phyloP scores from a whole-genome alignment of 371 early-diverging fungal species.

The Rhizopus delemar region DNA sequence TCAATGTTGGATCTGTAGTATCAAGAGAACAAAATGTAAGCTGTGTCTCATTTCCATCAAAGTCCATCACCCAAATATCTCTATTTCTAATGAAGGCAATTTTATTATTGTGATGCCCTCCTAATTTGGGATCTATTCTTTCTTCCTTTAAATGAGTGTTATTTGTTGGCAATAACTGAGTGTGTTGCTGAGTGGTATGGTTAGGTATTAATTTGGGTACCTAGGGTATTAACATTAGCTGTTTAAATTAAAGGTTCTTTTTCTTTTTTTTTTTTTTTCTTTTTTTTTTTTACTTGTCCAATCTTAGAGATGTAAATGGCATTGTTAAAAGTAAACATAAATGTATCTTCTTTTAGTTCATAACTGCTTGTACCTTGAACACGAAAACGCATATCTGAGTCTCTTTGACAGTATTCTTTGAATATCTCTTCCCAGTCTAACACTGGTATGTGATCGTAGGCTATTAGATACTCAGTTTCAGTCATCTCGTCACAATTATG shows the following conservation, averaged over 20 bases:
- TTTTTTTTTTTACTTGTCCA: constrained; percentile 11
- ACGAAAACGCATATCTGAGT: neutral
- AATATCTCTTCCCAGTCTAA: constrained; percentile 9
- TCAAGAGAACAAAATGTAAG: constrained; percentile 60
- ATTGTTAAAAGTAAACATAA: constrained; percentile 14
- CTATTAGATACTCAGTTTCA: constrained; percentile 3
- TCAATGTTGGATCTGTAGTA: constrained; percentile 36
- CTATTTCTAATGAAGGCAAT: constrained; percentile 65
- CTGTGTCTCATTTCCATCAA: constrained; percentile 61
- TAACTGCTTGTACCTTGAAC: constrained; percentile 13
- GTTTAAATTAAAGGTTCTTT: neutral
- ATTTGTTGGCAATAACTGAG: constrained; percentile 2
- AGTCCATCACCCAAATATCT: constrained; percentile 67
- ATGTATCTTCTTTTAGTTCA: constrained; percentile 6
- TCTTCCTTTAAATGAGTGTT: constrained; percentile 3
- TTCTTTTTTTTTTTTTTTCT: constrained; percentile 7
- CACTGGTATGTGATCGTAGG: constrained; percentile 4
- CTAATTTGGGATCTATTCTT: constrained; percentile 64
- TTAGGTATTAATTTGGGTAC: constrained; percentile 17
- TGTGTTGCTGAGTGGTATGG: constrained; percentile 1
- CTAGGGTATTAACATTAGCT: neutral
- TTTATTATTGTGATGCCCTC: constrained; percentile 50
- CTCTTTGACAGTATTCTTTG: constrained; percentile 18
- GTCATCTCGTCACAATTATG: neutral
- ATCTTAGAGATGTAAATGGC: constrained; percentile 13